These are phyloP conservation scores for Vachellia collinsii DNA, from an alignment of 306 rosid species.

Conservation along the genomic window DNA sequence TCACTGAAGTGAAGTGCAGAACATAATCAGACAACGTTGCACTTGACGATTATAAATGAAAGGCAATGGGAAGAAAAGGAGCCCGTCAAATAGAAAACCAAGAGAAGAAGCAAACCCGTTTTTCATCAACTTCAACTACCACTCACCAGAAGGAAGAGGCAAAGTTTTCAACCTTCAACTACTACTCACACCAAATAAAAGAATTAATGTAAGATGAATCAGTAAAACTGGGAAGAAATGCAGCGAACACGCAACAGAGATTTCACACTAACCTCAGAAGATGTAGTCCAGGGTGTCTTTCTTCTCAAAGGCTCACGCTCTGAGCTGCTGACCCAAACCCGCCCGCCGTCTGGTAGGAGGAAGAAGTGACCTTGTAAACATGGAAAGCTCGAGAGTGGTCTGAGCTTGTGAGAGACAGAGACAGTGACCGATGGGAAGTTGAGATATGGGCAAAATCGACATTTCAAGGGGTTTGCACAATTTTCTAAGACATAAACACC, in stretches of 20 bases:
- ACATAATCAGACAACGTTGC: conserved; percentile 11
- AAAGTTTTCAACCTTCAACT: conserved; percentile 46
- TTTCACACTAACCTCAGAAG: conserved; percentile 31
- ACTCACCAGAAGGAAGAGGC: conserved; percentile 22
- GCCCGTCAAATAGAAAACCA: conserved; percentile 28
- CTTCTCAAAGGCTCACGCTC: conserved; percentile 23
- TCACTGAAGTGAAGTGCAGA: background rate
- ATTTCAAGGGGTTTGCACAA: background rate
- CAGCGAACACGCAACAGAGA: conserved; percentile 17
- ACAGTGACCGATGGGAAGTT: conserved; percentile 27
- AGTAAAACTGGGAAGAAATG: conserved; percentile 35
- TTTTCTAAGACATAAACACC: background rate
- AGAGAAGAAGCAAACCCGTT: conserved; percentile 40
- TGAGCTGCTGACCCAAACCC: background rate
- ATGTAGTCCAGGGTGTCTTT: conserved; percentile 17
- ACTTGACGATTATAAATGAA: conserved; percentile 39
- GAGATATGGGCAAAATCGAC: background rate
- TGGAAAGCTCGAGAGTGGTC: background rate
- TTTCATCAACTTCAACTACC: conserved; percentile 53
- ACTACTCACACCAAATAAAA: conserved; percentile 59
- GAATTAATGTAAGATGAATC: conserved; percentile 34
- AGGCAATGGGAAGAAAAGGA: conserved; percentile 22
- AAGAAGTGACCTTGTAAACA: conserved; percentile 28
- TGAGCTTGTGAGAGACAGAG: background rate
- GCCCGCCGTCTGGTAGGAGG: background rate